Evolutionary conservation across 2,329 filamentous ascomycete genomes (phyloP), one percentile per base, ranked within the genome.

Genomic region (Cytospora piceicola): DNA sequence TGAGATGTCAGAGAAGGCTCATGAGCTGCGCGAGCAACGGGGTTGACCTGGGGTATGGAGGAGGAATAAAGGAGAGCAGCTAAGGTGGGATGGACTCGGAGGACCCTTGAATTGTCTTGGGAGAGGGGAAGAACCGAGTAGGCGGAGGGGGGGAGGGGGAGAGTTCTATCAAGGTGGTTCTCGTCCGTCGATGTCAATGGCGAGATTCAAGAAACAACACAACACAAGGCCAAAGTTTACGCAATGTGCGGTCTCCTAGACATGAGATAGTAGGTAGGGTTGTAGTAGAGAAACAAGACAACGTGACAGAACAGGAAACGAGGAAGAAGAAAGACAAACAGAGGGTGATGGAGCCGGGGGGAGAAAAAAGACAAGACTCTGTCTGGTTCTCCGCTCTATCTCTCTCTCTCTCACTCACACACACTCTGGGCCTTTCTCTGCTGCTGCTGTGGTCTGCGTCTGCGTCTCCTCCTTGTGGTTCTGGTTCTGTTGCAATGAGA

Each of bases 1-100:
- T 55, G 76, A 73, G 74, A 55, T 76, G 78, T 79, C 78, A 79
- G 75, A 75, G 71, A 64, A 69, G 73, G 70, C 68, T 71, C 70
- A 72, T 72, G 70, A 70, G 71, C 68, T 60, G 59, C 52, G 60
- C 60, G 60, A 68, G 59, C 63, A 62, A 63, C 63, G 51, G 71
- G 71, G 27, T 73, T 69, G 71, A 69, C 61, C 69, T 70, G 72
- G 71, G 70, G 69, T 75, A 72, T 68, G 68, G 30, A 74, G 72
- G 75, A 73, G 70, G 69, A 71, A 70, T 55, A 59, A 60, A 67
- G 65, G 54, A 67, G 53, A 54, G 52, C 56, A 34, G 66, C 54
- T 55, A 55, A 62, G 67, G 58, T 58, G 57, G 67, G 61, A 61
- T 57, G 46, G 64, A 59, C 67, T 66, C 64, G 53, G 59, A 51